A percentile compares a stretch with the other conserved stretches of the same genome.
Conservation (phyloP, 768 basidiomycete species). For the Pleurotus sapidus region DNA sequence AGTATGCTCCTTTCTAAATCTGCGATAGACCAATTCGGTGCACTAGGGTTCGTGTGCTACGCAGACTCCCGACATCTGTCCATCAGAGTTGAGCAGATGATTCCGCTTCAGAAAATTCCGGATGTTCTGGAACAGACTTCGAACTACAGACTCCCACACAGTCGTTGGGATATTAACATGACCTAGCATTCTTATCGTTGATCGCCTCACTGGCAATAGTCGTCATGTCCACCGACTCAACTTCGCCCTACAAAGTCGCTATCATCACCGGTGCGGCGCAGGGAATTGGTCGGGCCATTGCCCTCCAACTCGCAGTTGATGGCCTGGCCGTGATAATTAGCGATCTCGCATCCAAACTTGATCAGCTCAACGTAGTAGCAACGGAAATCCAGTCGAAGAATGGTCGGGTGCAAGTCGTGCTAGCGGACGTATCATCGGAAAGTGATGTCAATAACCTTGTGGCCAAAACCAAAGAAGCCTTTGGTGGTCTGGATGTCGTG, state of each 20-base stretch:
- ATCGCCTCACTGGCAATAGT: no score
- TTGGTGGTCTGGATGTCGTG: slow-evolving; percentile 17
- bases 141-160: no score
- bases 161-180: no score
- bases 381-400: slow-evolving; percentile 14
- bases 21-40: no score
- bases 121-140: no score
- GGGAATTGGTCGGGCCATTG: slow-evolving; percentile 40
- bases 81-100: no score
- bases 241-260: slow-evolving; percentile 12
- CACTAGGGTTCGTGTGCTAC: no score
- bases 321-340: slow-evolving; percentile 37
- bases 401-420: slow-evolving; percentile 9
- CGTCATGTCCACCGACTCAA: neutral
- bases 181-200: no score
- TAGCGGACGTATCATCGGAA: slow-evolving; percentile 20
- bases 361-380: slow-evolving; percentile 13
- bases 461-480: slow-evolving; percentile 9
- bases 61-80: no score
- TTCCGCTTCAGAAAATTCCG: no score
- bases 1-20: no score
- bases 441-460: slow-evolving; percentile 21
- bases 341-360: slow-evolving; percentile 21
- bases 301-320: slow-evolving; percentile 34
- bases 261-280: slow-evolving; percentile 36